Evolutionary conservation across 2,329 filamentous ascomycete genomes (phyloP).

Genomic region (Daldinia eschscholtzii): DNA sequence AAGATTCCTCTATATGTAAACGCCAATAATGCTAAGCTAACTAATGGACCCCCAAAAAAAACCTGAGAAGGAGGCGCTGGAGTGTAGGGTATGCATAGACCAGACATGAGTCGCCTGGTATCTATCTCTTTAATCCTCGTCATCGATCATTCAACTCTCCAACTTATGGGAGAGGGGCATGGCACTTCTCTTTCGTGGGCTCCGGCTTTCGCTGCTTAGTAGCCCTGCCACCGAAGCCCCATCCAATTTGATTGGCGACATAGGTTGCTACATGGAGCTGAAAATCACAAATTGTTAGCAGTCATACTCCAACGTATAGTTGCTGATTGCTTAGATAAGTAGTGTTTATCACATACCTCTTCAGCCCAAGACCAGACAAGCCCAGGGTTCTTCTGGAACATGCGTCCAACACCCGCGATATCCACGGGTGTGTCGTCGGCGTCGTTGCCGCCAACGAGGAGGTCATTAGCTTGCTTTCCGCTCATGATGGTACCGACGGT

Average conservation of each 20-base stretch:
- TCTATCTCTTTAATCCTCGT: neutral
- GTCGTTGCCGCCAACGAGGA: slow-evolving; percentile 55
- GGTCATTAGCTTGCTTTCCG: slow-evolving; percentile 60
- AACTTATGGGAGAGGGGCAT: neutral
- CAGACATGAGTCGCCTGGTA: neutral
- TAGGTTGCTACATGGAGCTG: slow-evolving; percentile 33
- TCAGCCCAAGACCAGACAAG: slow-evolving; percentile 69
- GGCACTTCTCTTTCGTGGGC: neutral
- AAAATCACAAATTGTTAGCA: slow-evolving; percentile 16
- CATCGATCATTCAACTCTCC: neutral
- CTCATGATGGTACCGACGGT: slow-evolving; percentile 64
- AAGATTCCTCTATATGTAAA: slow-evolving; percentile 1
- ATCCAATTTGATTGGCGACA: slow-evolving; percentile 65
- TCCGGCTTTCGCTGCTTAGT: slow-evolving; percentile 11
- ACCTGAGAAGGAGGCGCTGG: neutral
- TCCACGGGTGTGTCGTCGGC: slow-evolving; percentile 56
- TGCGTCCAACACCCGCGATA: slow-evolving; percentile 62
- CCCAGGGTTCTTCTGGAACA: slow-evolving; percentile 71
- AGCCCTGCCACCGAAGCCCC: slow-evolving; percentile 63
- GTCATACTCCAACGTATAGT: neutral
- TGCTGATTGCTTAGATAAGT: neutral
- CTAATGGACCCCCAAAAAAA: neutral
- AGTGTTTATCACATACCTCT: slow-evolving; percentile 57
- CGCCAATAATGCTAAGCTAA: slow-evolving; percentile 9
- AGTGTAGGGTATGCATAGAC: neutral